Conservation (phyloP, 2,329 filamentous ascomycete genomes). For the Fusarium lateritium region DNA sequence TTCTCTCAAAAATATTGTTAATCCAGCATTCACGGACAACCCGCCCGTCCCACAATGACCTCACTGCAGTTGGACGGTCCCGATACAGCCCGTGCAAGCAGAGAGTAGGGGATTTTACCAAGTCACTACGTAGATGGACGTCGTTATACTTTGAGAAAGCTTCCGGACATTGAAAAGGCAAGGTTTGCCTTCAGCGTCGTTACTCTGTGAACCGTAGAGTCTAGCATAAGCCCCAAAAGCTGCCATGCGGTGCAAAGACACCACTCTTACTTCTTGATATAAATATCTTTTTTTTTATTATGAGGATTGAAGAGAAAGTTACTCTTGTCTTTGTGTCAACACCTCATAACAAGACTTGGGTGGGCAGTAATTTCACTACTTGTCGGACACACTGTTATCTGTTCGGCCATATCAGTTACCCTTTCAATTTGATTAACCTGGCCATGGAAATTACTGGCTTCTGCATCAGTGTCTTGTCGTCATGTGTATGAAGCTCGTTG, state of each 20-base stretch:
- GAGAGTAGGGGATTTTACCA: neutral
- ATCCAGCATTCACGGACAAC: slow-evolving; percentile 35
- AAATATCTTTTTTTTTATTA: neutral
- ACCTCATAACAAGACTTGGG: neutral
- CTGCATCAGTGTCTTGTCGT: neutral
- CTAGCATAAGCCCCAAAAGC: slow-evolving; percentile 9
- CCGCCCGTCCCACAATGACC: slow-evolving; percentile 40
- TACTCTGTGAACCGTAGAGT: neutral
- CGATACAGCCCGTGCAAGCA: slow-evolving; percentile 22
- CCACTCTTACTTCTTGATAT: neutral
- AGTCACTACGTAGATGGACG: neutral
- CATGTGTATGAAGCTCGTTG: slow-evolving; percentile 2
- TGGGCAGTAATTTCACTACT: neutral
- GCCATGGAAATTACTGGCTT: neutral
- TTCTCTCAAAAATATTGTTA: slow-evolving; percentile 41
- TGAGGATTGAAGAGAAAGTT: neutral
- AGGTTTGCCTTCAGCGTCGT: neutral
- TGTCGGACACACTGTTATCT: neutral
- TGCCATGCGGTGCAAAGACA: slow-evolving; percentile 14
- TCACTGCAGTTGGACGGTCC: slow-evolving; percentile 30
- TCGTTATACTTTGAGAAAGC: neutral
- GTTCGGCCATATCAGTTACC: neutral
- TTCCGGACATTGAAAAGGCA: neutral
- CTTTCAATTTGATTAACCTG: slow-evolving; percentile 1
- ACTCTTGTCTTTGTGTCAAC: neutral